phyloP scores from a whole-genome alignment of 2,329 filamentous ascomycete species.

The Penicillium hordei region DNA sequence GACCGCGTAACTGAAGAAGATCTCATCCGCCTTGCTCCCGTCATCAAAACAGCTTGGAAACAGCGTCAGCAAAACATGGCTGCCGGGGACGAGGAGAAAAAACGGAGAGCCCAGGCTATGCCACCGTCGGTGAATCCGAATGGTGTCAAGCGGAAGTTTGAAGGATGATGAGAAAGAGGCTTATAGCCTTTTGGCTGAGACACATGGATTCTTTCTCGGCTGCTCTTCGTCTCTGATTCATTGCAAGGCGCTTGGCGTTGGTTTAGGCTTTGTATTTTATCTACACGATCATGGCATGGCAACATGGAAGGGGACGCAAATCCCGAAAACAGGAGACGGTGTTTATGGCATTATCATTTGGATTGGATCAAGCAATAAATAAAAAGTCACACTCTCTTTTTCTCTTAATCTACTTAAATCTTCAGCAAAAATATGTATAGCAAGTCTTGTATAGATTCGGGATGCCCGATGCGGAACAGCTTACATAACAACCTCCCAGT shows the following conservation, averaged over 20 bases:
- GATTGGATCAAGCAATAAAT: not conserved
- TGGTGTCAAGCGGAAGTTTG: constrained; percentile 44
- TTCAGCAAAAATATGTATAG: not conserved
- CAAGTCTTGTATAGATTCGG: not conserved
- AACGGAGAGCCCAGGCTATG: constrained; percentile 26
- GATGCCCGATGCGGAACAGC: constrained; percentile 2
- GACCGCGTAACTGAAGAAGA: constrained; percentile 83
- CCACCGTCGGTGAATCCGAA: constrained; percentile 29
- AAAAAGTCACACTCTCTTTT: not conserved
- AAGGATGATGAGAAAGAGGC: constrained; percentile 30
- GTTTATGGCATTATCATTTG: not conserved
- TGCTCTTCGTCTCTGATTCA: not conserved
- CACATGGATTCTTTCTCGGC: constrained; percentile 8
- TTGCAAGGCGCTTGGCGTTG: constrained; percentile 13
- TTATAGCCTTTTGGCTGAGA: not conserved
- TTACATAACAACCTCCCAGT: constrained; percentile 8
- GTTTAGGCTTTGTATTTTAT: constrained; percentile 7
- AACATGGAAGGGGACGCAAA: not conserved
- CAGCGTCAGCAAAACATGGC: constrained; percentile 49
- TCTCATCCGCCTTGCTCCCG: constrained; percentile 65
- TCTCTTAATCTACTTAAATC: not conserved
- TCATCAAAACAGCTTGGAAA: constrained; percentile 82
- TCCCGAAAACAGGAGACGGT: not conserved
- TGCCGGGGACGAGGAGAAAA: constrained; percentile 29
- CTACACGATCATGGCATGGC: constrained; percentile 5